These are phyloP conservation scores for Claviceps purpurea DNA, from an alignment of 2,329 filamentous ascomycete species.

Conservation along the genomic window DNA sequence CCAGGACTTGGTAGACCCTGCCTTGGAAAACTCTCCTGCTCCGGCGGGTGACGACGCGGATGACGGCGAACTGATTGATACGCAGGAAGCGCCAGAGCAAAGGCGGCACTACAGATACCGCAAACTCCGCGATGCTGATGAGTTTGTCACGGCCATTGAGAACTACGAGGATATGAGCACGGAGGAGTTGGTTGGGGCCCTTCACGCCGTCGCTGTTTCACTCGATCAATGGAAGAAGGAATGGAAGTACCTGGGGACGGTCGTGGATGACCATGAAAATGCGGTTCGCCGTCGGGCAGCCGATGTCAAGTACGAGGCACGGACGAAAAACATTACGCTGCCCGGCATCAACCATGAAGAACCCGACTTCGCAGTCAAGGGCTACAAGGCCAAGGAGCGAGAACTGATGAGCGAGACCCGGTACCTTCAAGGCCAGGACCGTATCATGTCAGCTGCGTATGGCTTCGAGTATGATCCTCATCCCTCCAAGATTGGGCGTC, in stretches of 20 bases:
- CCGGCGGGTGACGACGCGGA: slow-evolving; percentile 23
- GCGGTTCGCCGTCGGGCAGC: slow-evolving; percentile 35
- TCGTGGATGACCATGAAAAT: slow-evolving; percentile 46
- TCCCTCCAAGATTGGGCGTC: slow-evolving; percentile 41
- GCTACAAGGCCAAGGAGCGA: slow-evolving; percentile 33
- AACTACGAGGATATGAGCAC: slow-evolving; percentile 35
- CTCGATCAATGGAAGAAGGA: slow-evolving; percentile 41
- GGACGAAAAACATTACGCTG: slow-evolving; percentile 25
- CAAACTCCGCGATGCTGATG: slow-evolving; percentile 36
- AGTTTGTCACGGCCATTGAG: slow-evolving; percentile 34
- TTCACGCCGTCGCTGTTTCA: slow-evolving; percentile 31
- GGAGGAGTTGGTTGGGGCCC: slow-evolving; percentile 29
- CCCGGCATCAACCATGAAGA: slow-evolving; percentile 31
- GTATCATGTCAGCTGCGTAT: slow-evolving; percentile 45
- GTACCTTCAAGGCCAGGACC: slow-evolving; percentile 40
- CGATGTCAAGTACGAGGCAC: slow-evolving; percentile 33
- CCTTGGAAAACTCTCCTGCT: slow-evolving; percentile 24
- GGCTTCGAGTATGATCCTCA: slow-evolving; percentile 48
- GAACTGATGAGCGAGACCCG: slow-evolving; percentile 30
- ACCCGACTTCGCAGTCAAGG: slow-evolving; percentile 41
- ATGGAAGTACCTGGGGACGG: slow-evolving; percentile 34
- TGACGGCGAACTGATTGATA: slow-evolving; percentile 22
- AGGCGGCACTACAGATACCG: slow-evolving; percentile 29
- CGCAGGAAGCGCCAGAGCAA: slow-evolving; percentile 18
- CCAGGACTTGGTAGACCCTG: slow-evolving; percentile 24